A percentile compares a stretch with the other conserved stretches of the same genome.
phyloP scores from a whole-genome alignment of 352 stramenopile species.

The Phytophthora pseudosyringae region DNA sequence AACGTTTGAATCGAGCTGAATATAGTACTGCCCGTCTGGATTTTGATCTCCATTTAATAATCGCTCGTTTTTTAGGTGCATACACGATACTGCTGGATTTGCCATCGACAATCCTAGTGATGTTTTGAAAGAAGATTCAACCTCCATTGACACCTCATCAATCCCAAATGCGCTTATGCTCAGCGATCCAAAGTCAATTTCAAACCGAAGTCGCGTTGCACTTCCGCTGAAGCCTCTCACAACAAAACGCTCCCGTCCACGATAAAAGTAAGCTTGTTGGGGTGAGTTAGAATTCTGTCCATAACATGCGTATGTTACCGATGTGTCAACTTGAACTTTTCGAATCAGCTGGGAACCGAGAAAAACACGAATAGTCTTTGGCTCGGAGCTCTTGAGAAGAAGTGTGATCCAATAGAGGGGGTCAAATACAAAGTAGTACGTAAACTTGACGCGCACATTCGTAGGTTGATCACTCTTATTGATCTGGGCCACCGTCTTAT shows the following conservation, averaged over 20 bases:
- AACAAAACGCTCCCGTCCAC: slow-evolving; percentile 45
- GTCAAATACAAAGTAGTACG: slow-evolving; percentile 70
- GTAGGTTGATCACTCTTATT: slow-evolving; percentile 42
- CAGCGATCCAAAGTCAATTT: slow-evolving; percentile 49
- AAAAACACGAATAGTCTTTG: slow-evolving; percentile 55
- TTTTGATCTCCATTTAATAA: slow-evolving; percentile 48
- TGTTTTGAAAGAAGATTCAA: slow-evolving; percentile 62
- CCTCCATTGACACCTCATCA: slow-evolving; percentile 67
- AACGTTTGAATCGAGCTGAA: slow-evolving; percentile 42
- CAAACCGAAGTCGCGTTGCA: slow-evolving; percentile 47
- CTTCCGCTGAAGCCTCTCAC: slow-evolving; percentile 48
- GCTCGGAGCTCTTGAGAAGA: slow-evolving; percentile 38
- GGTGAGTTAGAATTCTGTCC: slow-evolving; percentile 26
- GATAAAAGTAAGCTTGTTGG: slow-evolving; percentile 43
- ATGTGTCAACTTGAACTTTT: slow-evolving; percentile 48
- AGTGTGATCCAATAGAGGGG: slow-evolving; percentile 37
- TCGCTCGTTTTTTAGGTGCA: slow-evolving; percentile 53
- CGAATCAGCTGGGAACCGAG: slow-evolving; percentile 50
- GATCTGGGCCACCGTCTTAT: slow-evolving; percentile 43
- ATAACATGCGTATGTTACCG: slow-evolving; percentile 48
- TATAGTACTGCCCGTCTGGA: slow-evolving; percentile 60
- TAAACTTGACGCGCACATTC: slow-evolving; percentile 60
- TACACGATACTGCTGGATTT: slow-evolving; percentile 53
- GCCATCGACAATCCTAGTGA: slow-evolving; percentile 53
- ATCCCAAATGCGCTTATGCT: slow-evolving; percentile 59